These are phyloP conservation scores for Aspergillus spinulosporus DNA, from an alignment of 2,329 filamentous ascomycete genomes.

Conservation along the genomic window DNA sequence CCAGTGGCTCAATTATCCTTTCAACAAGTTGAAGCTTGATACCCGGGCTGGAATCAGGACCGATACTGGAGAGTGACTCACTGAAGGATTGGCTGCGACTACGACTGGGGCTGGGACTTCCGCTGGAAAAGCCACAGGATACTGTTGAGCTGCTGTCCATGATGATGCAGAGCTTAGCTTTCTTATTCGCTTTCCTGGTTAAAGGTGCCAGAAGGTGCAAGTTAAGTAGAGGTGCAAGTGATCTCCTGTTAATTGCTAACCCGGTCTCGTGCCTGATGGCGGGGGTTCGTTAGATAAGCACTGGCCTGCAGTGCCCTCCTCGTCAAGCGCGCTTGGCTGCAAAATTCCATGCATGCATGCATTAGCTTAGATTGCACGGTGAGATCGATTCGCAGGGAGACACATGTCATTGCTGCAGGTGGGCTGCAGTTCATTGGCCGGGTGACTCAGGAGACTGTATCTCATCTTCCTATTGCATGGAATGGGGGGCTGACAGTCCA, in stretches of 20 bases:
- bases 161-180: too few relatives aligned
- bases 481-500: not conserved
- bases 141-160: not conserved
- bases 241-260: too few relatives aligned
- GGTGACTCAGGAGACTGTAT: not conserved
- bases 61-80: not conserved
- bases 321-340: conserved; percentile 1
- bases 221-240: too few relatives aligned
- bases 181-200: too few relatives aligned
- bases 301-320: not conserved
- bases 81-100: not conserved
- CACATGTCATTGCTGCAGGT: not conserved
- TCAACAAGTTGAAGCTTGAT: not conserved
- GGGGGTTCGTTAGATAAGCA: not conserved
- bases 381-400: not conserved
- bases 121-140: not conserved
- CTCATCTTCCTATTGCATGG: not conserved
- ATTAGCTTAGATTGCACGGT: not conserved
- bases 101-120: too few relatives aligned
- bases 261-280: not conserved
- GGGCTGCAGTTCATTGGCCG: not conserved
- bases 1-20: not conserved
- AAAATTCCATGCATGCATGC: not conserved
- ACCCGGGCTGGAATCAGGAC: not conserved
- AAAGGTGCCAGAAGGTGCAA: too few relatives aligned